Conservation (phyloP, 2,329 filamentous ascomycete species). For the Coniochaeta prunicola region DNA sequence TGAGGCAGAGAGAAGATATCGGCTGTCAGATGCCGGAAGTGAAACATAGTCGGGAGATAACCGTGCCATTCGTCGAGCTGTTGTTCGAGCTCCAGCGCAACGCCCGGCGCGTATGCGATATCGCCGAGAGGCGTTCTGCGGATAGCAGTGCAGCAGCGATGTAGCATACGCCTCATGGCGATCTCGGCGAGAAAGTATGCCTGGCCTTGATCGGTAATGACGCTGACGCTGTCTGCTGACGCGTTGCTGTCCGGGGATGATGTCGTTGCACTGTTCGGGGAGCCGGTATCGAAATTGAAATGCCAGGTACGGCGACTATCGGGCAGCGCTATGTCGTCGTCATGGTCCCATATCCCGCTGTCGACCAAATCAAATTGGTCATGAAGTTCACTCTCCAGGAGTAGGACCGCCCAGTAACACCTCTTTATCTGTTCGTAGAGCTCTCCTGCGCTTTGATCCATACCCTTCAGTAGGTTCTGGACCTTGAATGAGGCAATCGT, state of each 20-base stretch:
- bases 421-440: slow-evolving; percentile 12
- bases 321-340: slow-evolving; percentile 18
- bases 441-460: neutral
- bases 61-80: slow-evolving; percentile 26
- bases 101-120: slow-evolving; percentile 17
- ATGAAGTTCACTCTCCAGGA: slow-evolving; percentile 20
- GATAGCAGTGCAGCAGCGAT: slow-evolving; percentile 19
- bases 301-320: slow-evolving; percentile 15
- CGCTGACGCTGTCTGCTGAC: neutral
- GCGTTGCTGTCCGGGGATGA: neutral
- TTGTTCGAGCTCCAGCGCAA: slow-evolving; percentile 22
- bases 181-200: slow-evolving; percentile 25
- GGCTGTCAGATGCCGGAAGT: slow-evolving; percentile 11
- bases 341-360: slow-evolving; percentile 19
- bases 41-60: slow-evolving; percentile 19
- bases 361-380: slow-evolving; percentile 19
- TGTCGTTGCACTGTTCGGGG: neutral
- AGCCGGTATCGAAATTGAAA: slow-evolving; percentile 4
- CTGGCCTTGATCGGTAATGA: slow-evolving; percentile 7
- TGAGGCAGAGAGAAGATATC: neutral
- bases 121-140: slow-evolving; percentile 10
- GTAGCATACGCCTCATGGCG: slow-evolving; percentile 23
- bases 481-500: slow-evolving; percentile 20
- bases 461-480: slow-evolving; percentile 15
- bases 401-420: slow-evolving; percentile 16